Percentiles rank a stretch among this genome's conserved stretches.
Evolutionary conservation across 139 green algal species (phyloP).

Genomic region (Micractinium sp.): DNA sequence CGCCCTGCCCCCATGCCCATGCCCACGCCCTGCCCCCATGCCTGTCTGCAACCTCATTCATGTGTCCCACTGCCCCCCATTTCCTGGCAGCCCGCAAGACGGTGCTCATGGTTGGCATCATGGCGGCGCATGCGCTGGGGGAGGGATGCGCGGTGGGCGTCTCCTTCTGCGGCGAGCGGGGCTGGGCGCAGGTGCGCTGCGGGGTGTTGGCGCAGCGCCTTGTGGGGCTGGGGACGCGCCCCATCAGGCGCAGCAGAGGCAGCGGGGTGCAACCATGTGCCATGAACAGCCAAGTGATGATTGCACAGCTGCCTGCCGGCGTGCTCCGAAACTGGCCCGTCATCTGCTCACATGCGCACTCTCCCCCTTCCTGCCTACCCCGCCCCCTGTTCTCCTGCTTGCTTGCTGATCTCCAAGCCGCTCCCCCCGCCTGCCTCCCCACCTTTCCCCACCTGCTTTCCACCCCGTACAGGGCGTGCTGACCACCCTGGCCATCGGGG

Average conservation of each 20-base stretch:
- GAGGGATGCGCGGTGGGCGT: slow-evolving; percentile 96
- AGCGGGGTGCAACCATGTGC: too few species aligned
- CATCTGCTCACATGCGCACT: not conserved
- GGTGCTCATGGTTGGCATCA: slow-evolving; percentile 94
- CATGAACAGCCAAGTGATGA: not conserved
- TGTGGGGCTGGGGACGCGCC: not conserved
- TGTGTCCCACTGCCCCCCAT: too few species aligned
- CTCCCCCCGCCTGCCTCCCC: not conserved
- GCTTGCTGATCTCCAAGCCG: not conserved
- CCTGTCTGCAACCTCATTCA: too few species aligned
- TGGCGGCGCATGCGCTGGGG: slow-evolving; percentile 96
- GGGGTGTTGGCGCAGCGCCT: not conserved
- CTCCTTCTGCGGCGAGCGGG: slow-evolving; percentile 80
- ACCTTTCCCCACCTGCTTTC: not conserved
- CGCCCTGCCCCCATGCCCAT: too few species aligned
- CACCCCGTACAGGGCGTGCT: slow-evolving; percentile 84
- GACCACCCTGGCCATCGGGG: slow-evolving; percentile 94
- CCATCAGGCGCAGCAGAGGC: not conserved
- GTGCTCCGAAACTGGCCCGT: too few species aligned
- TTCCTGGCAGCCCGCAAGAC: slow-evolving; percentile 78
- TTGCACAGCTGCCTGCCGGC: not conserved
- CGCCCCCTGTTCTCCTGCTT: not conserved
- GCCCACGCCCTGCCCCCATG: too few species aligned
- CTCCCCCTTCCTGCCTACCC: too few species aligned
- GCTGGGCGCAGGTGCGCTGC: slow-evolving; percentile 72